Conservation (phyloP, 805 yeast species). For the Debaryomyces tyrocola region DNA sequence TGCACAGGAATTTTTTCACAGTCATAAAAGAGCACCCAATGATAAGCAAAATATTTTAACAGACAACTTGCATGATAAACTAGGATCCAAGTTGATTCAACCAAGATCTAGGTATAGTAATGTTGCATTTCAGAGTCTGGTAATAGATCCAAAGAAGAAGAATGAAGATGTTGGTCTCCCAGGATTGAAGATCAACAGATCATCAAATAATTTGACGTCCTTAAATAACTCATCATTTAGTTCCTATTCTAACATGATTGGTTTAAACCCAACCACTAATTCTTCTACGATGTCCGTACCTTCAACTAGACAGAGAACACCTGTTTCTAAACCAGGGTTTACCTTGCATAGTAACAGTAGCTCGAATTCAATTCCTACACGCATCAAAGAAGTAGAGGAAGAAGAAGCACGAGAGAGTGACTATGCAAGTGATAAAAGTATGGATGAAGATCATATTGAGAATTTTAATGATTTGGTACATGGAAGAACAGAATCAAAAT, state of each 20-base stretch:
- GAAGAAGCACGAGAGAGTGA: constrained; percentile 4
- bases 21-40: constrained; percentile 7
- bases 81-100: constrained; percentile 38
- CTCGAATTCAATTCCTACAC: constrained; percentile 22
- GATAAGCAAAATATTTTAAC: constrained; percentile 10
- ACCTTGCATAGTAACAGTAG: constrained; percentile 25
- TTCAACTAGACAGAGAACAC: constrained; percentile 13
- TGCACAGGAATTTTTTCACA: constrained; percentile 55
- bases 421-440: constrained; percentile 4
- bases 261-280: constrained; percentile 5
- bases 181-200: constrained; percentile 34
- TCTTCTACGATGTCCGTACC: constrained; percentile 4
- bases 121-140: constrained; percentile 27
- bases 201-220: constrained; percentile 22
- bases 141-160: constrained; percentile 33
- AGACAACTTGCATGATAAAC: constrained; percentile 25
- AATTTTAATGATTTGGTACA: constrained; percentile 26
- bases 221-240: constrained; percentile 9
- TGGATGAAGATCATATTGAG: constrained; percentile 21
- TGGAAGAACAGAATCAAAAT: constrained; percentile 30
- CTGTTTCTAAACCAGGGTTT: constrained; percentile 18
- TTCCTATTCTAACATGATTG: constrained; percentile 14
- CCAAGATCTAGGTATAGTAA: constrained; percentile 43
- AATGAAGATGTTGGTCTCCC: constrained; percentile 35
- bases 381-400: constrained; percentile 31